phyloP scores from a whole-genome alignment of 1,284 basidiomycete genomes.

The Coriolopsis trogii region DNA sequence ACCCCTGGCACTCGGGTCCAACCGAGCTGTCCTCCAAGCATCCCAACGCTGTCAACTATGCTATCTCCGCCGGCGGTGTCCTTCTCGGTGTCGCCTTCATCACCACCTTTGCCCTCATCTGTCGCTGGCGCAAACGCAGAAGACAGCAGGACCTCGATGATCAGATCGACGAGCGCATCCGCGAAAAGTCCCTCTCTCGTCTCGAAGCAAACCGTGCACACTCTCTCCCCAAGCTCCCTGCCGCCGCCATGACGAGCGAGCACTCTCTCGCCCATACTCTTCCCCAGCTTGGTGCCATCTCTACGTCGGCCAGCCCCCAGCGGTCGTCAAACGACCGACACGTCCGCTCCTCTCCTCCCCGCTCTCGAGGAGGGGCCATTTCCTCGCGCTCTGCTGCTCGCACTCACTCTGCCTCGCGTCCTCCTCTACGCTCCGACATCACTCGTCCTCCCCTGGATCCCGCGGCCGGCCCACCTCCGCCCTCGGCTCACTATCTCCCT shows the following conservation, averaged over 20 bases:
- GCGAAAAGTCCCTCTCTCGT: slow-evolving; percentile 9
- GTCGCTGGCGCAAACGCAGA: slow-evolving; percentile 14
- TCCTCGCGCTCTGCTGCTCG: not conserved
- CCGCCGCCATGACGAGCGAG: slow-evolving; percentile 1
- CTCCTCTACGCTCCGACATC: not conserved
- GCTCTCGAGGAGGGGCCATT: not conserved
- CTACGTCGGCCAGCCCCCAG: no score
- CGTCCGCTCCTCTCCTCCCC: not conserved
- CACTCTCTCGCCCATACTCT: slow-evolving; percentile 2
- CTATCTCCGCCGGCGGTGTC: slow-evolving; percentile 17
- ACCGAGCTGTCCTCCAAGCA: slow-evolving; percentile 9
- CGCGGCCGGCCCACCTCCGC: no score
- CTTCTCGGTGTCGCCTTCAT: slow-evolving; percentile 17
- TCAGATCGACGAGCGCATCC: slow-evolving; percentile 13
- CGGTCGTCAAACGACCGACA: no score
- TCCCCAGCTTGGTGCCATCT: no score
- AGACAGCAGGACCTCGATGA: slow-evolving; percentile 12
- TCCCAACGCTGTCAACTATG: slow-evolving; percentile 19
- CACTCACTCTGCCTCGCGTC: not conserved
- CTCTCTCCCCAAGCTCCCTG: slow-evolving; percentile 13
- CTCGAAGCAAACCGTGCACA: slow-evolving; percentile 9
- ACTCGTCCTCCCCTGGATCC: not conserved
- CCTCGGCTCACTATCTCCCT: no score
- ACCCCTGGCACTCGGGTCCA: slow-evolving; percentile 6
- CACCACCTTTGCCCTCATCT: slow-evolving; percentile 10